phyloP scores from a whole-genome alignment of 1,284 basidiomycete genomes.

The Microbotryomycetes sp. region DNA sequence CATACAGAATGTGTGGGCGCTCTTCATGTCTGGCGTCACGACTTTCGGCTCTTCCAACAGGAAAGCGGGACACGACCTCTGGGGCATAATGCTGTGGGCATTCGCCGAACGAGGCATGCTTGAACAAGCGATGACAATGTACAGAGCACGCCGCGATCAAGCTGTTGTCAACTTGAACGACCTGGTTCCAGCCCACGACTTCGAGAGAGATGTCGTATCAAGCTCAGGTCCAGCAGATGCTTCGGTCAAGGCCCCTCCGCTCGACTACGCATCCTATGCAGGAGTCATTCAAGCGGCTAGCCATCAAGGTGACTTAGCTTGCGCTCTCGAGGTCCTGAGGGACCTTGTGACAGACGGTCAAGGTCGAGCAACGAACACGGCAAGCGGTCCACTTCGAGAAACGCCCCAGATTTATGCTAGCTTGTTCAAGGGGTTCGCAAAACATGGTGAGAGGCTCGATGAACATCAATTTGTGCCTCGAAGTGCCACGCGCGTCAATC shows the following conservation, averaged over 20 bases:
- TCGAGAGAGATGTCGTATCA: neutral
- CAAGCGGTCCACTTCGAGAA: constrained; percentile 3
- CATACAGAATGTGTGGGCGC: constrained; percentile 11
- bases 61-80: constrained; percentile 1
- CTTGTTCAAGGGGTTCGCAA: constrained; percentile 24
- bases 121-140: constrained; percentile 15
- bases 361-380: neutral
- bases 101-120: constrained; percentile 8
- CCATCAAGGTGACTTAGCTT: constrained; percentile 17
- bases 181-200: constrained; percentile 1
- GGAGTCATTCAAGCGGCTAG: constrained; percentile 20
- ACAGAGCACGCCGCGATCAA: neutral
- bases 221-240: neutral
- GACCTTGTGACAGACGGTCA: neutral
- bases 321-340: constrained; percentile 15
- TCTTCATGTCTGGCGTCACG: constrained; percentile 11
- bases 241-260: constrained; percentile 6
- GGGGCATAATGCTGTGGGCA: constrained; percentile 15
- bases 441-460: constrained; percentile 4
- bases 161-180: constrained; percentile 5
- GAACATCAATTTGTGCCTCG: neutral
- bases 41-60: neutral
- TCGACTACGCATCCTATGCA: constrained; percentile 5
- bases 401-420: constrained; percentile 12
- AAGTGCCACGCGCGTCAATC: too few relatives aligned